Evolutionary conservation across 495 filamentous ascomycete species (phyloP).

Genomic region (Aspergillus taichungensis): DNA sequence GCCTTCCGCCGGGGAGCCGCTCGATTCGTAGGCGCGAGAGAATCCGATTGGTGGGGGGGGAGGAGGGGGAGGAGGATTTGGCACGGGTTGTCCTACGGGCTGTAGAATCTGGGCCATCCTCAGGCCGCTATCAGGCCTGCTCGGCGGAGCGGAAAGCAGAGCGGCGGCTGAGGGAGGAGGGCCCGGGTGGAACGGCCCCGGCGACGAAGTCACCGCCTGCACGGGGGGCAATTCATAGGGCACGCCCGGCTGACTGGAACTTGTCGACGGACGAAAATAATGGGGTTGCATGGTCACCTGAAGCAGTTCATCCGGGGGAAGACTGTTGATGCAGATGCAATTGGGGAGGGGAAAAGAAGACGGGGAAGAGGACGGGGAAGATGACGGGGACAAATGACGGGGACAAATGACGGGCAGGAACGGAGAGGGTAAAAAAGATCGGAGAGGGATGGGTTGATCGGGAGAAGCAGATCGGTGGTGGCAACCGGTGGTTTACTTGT

Average conservation of each 20-base stretch:
- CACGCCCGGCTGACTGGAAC: constrained; percentile 14
- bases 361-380: neutral
- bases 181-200: constrained; percentile 20
- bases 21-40: constrained; percentile 36
- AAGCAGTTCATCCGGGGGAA: neutral
- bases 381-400: constrained; percentile 1
- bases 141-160: constrained; percentile 36
- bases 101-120: constrained; percentile 39
- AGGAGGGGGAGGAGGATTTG: constrained; percentile 15
- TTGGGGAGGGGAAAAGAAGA: neutral
- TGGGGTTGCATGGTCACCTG: constrained; percentile 14
- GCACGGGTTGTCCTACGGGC: constrained; percentile 24
- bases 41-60: constrained; percentile 21
- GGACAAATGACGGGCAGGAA: constrained; percentile 16
- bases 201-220: constrained; percentile 31
- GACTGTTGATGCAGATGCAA: neutral
- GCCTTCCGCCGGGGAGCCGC: constrained; percentile 33
- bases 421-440: neutral
- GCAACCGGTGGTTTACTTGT: too few relatives aligned
- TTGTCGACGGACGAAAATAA: constrained; percentile 16
- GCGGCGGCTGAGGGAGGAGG: constrained; percentile 17
- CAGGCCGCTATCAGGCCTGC: constrained; percentile 35
- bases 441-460: constrained; percentile 1
- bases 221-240: constrained; percentile 33
- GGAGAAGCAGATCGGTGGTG: neutral